Percentiles rank a stretch among this genome's conserved stretches.
phyloP scores from a whole-genome alignment of 257 asterid genomes.

The Handroanthus guayacan region DNA sequence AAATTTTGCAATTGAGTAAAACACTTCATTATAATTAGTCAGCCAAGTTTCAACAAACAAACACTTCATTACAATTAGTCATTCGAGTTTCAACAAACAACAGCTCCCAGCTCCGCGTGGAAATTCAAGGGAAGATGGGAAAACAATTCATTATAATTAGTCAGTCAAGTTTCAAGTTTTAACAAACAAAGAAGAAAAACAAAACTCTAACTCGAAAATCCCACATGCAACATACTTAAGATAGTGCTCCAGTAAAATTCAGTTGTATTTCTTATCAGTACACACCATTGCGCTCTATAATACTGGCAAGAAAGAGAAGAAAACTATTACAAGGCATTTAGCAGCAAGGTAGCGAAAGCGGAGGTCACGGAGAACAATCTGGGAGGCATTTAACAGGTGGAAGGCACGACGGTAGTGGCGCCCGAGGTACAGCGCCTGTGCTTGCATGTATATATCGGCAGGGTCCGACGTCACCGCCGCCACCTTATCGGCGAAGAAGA shows the following conservation, averaged over 20 bases:
- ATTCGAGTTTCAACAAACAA: conserved; percentile 18
- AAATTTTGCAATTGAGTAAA: not conserved
- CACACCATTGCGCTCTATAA: not conserved
- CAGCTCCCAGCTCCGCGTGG: conserved; percentile 1
- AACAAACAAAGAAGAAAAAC: not conserved
- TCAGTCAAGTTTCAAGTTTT: not conserved
- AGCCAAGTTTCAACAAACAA: conserved; percentile 18
- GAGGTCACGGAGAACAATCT: conserved; percentile 95
- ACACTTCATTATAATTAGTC: not conserved
- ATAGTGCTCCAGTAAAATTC: not conserved
- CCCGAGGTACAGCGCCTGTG: conserved; percentile 96
- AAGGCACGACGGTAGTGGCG: conserved; percentile 95
- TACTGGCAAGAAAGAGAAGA: conserved; percentile 15
- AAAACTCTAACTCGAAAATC: not conserved
- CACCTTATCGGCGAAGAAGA: conserved; percentile 96
- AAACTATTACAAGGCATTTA: conserved; percentile 78
- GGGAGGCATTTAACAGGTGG: conserved; percentile 96
- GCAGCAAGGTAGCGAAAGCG: conserved; percentile 99
- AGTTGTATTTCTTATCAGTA: conserved; percentile 2
- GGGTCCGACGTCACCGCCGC: conserved; percentile 97
- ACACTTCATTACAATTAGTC: not conserved
- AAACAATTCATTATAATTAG: not conserved
- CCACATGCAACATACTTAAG: not conserved
- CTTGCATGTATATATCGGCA: conserved; percentile 98
- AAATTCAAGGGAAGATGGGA: conserved; percentile 7